Conservation (phyloP, 805 yeast species). For the Suhomyces pyralidae region DNA sequence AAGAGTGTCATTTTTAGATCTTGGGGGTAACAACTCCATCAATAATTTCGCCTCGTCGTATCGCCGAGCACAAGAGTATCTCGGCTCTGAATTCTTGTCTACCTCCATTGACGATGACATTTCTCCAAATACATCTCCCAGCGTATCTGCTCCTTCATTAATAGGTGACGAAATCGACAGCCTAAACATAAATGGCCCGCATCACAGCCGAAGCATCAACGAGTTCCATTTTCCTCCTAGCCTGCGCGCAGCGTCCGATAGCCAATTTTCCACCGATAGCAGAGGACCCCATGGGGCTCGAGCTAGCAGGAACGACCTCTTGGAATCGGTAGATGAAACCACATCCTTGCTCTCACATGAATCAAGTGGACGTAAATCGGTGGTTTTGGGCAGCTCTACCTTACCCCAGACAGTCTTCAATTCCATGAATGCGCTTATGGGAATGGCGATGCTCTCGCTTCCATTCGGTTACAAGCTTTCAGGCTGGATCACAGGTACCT, state of each 20-base stretch:
- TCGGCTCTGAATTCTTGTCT: constrained; percentile 9
- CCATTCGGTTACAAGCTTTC: constrained; percentile 64
- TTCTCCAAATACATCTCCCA: constrained; percentile 23
- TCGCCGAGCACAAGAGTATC: constrained; percentile 32
- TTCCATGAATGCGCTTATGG: constrained; percentile 62
- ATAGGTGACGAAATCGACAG: constrained; percentile 11
- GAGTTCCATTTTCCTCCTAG: constrained; percentile 4
- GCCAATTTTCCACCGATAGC: background rate
- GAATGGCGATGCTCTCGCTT: constrained; percentile 64
- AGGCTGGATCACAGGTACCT: constrained; percentile 65
- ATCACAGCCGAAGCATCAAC: background rate
- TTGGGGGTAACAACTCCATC: constrained; percentile 36
- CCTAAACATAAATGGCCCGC: background rate
- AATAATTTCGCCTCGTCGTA: constrained; percentile 40
- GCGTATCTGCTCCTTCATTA: background rate
- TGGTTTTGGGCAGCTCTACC: constrained; percentile 43
- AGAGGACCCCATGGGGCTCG: background rate
- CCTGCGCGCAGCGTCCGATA: background rate
- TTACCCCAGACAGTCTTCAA: constrained; percentile 69
- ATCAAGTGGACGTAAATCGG: background rate
- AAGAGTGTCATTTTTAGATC: constrained; percentile 29
- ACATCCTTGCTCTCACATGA: background rate
- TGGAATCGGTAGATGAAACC: background rate
- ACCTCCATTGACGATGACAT: constrained; percentile 14
- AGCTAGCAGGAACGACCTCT: background rate